phyloP scores from a whole-genome alignment of 1,284 basidiomycete species.

The Veloporphyrellus conicus region DNA sequence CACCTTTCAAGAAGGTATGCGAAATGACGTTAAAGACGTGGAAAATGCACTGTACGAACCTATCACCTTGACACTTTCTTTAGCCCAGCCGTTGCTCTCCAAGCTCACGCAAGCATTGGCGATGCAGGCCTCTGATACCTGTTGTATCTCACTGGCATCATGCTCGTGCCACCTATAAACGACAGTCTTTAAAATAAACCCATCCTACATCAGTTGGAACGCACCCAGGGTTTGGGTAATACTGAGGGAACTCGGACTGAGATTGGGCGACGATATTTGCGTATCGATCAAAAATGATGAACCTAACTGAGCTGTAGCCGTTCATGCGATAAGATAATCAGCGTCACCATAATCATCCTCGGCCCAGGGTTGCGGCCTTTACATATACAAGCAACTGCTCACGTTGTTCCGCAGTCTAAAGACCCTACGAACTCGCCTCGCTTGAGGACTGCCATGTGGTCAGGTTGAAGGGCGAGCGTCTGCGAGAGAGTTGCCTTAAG shows the following conservation, averaged over 20 bases:
- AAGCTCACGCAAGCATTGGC: constrained; percentile 69
- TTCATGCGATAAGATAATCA: constrained; percentile 7
- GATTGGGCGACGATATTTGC: constrained; percentile 85
- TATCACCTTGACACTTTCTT: constrained; percentile 85
- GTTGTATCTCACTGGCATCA: constrained; percentile 80
- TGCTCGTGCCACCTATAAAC: constrained; percentile 90
- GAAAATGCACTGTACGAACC: constrained; percentile 48
- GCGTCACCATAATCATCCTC: no score
- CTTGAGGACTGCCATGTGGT: constrained; percentile 41
- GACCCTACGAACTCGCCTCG: constrained; percentile 81
- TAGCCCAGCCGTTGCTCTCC: constrained; percentile 70
- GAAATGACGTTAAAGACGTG: constrained; percentile 5
- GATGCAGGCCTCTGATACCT: constrained; percentile 77
- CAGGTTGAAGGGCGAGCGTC: neutral
- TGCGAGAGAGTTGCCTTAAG: constrained; percentile 14
- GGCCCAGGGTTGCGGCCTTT: neutral
- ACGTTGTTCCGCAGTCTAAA: constrained; percentile 92
- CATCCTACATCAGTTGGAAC: constrained; percentile 20
- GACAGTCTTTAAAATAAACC: neutral
- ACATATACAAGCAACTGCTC: constrained; percentile 36
- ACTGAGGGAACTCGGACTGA: constrained; percentile 89
- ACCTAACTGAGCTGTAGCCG: constrained; percentile 77
- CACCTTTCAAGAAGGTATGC: constrained; percentile 50
- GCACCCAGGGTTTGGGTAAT: constrained; percentile 83
- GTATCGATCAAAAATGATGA: constrained; percentile 88